Percentiles rank a stretch among this genome's conserved stretches.
phyloP scores from a whole-genome alignment of 306 rosid species.

The Astragalus membranaceus region DNA sequence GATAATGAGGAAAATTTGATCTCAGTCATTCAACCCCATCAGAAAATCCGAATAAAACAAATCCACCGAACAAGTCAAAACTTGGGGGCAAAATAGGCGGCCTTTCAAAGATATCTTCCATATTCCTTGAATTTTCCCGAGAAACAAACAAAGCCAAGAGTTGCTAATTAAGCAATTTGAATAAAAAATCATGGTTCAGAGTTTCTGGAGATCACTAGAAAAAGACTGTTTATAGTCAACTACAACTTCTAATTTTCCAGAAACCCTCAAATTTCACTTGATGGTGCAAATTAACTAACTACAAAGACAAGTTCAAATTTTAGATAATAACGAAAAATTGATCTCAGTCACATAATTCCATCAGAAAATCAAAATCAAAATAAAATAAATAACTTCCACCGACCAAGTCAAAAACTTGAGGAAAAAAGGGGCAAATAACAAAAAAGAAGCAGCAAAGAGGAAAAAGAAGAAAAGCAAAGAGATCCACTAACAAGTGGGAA shows the following conservation, averaged over 20 bases:
- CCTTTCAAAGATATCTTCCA: background rate
- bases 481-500: constrained; percentile 10
- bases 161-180: background rate
- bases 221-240: constrained; percentile 10
- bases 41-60: too few species aligned
- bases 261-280: background rate
- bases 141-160: constrained; percentile 5
- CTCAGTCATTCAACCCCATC: too few species aligned
- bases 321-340: background rate
- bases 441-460: background rate
- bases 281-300: background rate
- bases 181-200: background rate
- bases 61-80: too few species aligned
- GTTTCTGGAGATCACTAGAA: constrained; percentile 1
- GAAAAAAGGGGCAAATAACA: background rate
- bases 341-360: background rate
- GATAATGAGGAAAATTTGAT: too few species aligned
- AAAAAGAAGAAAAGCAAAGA: background rate
- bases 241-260: background rate
- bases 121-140: constrained; percentile 9
- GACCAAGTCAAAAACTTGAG: constrained; percentile 12
- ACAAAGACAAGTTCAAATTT: background rate
- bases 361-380: background rate
- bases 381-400: background rate
- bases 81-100: too few species aligned